Evolutionary conservation across 805 yeast genomes (phyloP), one percentile per base, ranked within the genome.

Genomic region (Saturnispora saitoi): DNA sequence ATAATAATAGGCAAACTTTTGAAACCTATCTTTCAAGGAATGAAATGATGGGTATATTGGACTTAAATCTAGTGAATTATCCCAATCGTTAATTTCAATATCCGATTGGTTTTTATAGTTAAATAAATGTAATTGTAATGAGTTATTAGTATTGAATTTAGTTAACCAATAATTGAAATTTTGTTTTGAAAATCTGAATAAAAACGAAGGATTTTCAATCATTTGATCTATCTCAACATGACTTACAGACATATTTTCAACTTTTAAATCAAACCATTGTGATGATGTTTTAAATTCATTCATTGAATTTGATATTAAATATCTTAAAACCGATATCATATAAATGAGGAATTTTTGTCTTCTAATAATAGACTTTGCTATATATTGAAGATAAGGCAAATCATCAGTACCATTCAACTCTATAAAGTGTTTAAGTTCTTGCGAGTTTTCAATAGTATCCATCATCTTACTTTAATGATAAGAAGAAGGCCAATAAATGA

Each of bases 291-390:
- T 15, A 2, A 28, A 29, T 29, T 39, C 17, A 14, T 29, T 36
- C 14, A 44, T 9, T 12, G 37, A 39, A 22, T 44, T 39, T 3
- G 36, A n/a, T 4, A 44, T 36, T 4, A 28, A 14, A 30, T 36
- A 44, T 34, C 47, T 34, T 26, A 44, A 36, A 28, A 34, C 41
- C 19, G 47, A 44, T 20, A 44, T 9, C n/a, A 44, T 11, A 28
- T 36, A 44, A 9, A 44, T 44, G 26, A 44, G 26, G 42, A 36
- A 44, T 29, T 44, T 44, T 12, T 44, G 42, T 28, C 34, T 36
- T 15, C 30, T 34, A 12, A 44, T 14, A 5, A 44, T 29, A 22
- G 28, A 29, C 20, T 37, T 36, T 9, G 42, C 41, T 4, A 30
- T 29, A 20, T 28, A 34, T 14, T 34, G 38, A 20, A 34, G 38